Evolutionary conservation across 2,329 filamentous ascomycete genomes (phyloP), one percentile per base, ranked within the genome.

Genomic region (Fusarium solani-melongenae): DNA sequence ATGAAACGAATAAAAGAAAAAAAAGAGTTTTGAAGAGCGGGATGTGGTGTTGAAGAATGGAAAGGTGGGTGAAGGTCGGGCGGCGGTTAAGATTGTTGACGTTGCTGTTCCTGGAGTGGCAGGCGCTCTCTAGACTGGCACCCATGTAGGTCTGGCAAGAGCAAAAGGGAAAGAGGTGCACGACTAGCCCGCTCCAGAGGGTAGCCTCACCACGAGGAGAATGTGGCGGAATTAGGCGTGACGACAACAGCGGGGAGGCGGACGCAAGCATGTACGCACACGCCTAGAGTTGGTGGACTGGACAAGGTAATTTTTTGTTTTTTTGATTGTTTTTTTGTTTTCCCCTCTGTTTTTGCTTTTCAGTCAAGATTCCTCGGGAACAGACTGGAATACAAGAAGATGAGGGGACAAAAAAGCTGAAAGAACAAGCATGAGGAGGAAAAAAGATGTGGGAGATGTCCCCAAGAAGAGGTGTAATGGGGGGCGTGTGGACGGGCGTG

Each of bases 41-140:
- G 64, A 71, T 68, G 67, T 69, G 70, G 64, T 71, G 41, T 68
- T 39, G 63, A 56, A 74, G 68, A 69, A 66, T 51, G 65, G 69
- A 68, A 51, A 74, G 71, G 67, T 63, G 64, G 63, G 67, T 29
- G 44, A 62, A 53, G 44, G 62, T 15, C 14, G 62, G 44, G 44
- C 44, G 49, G 66, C 61, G 66, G 68, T 62, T 74, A 69, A 68
- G 22, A 34, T 61, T 60, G 38, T 73, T 70, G 71, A 74, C 65
- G 72, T 74, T 56, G 51, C 60, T 73, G 71, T 73, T 73, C 71
- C 71, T 73, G 70, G 64, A 41, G 60, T 55, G 67, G 60, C 63
- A 73, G 38, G 63, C 69, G 72, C 64, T 74, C 38, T 66, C 44
- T 46, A 31, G 62, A 49, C 44, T 49, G 44, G 44, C 44, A 59